phyloP scores from a whole-genome alignment of 495 filamentous ascomycete species.

The Xylaria sp. region DNA sequence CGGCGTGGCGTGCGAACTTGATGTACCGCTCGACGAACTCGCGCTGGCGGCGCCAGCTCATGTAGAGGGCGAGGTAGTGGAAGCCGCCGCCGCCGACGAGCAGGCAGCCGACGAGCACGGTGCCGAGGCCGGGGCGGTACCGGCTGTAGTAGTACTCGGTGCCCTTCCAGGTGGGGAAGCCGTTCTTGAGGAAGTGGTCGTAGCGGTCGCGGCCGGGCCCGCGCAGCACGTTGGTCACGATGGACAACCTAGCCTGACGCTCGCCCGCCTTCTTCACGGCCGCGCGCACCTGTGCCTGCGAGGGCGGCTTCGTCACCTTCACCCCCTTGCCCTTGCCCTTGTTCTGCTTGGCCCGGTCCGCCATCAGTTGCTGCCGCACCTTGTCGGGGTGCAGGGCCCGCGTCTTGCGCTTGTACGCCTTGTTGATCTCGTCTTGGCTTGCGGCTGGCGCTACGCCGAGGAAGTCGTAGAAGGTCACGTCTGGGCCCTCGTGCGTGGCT shows the following conservation, averaged over 20 bases:
- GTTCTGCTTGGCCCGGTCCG: constrained; percentile 68
- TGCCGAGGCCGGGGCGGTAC: constrained; percentile 87
- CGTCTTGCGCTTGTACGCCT: constrained; percentile 89
- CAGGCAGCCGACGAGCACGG: constrained; percentile 84
- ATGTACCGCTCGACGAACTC: constrained; percentile 93
- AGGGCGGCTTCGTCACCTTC: constrained; percentile 73
- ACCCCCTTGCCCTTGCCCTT: constrained; percentile 58
- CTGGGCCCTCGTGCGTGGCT: constrained; percentile 72
- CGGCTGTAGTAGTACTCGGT: constrained; percentile 98
- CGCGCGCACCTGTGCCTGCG: constrained; percentile 72
- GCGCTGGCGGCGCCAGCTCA: constrained; percentile 86
- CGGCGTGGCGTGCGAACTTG: constrained; percentile 82
- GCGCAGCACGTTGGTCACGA: constrained; percentile 84
- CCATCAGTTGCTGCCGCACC: constrained; percentile 80
- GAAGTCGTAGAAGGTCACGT: constrained; percentile 95
- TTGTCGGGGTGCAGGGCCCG: constrained; percentile 90
- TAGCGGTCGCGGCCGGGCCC: constrained; percentile 84
- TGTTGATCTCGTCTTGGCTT: constrained; percentile 87
- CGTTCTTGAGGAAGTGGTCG: constrained; percentile 92
- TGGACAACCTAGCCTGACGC: constrained; percentile 79
- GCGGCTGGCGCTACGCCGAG: constrained; percentile 75
- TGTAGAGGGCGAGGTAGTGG: constrained; percentile 83
- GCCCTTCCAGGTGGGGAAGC: constrained; percentile 95
- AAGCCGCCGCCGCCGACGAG: constrained; percentile 80
- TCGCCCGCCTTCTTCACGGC: constrained; percentile 78